Evolutionary conservation across 371 early-diverging fungal species (phyloP).

Genomic region (Dichotomocladium elegans): DNA sequence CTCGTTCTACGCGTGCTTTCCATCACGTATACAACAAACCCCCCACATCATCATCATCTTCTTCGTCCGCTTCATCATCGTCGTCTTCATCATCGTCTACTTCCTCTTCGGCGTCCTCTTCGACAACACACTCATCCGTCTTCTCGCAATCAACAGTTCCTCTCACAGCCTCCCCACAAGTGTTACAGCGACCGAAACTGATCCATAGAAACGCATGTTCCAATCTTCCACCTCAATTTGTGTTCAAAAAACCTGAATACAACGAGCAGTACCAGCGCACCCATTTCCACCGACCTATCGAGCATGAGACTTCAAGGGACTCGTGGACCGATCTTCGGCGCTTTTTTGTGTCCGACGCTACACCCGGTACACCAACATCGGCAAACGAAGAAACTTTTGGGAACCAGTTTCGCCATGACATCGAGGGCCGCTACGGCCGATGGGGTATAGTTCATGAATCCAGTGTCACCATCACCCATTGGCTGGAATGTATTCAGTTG

Average conservation of each 20-base stretch:
- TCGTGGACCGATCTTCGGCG: constrained; percentile 22
- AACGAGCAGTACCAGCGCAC: constrained; percentile 34
- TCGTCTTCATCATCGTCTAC: constrained; percentile 4
- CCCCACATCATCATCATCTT: constrained; percentile 18
- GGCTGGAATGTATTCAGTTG: background rate
- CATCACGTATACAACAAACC: constrained; percentile 23
- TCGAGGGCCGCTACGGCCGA: constrained; percentile 24
- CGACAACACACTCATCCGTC: background rate
- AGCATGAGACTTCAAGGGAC: constrained; percentile 1
- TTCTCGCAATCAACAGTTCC: background rate
- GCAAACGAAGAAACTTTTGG: constrained; percentile 11
- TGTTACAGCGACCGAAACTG: constrained; percentile 9
- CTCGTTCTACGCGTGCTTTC: constrained; percentile 6
- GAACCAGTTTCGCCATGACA: constrained; percentile 25
- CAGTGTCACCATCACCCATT: background rate
- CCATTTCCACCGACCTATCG: constrained; percentile 24
- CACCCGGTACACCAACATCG: background rate
- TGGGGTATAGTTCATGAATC: constrained; percentile 18
- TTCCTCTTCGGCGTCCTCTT: background rate
- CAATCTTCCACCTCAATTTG: constrained; percentile 29
- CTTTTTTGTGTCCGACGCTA: constrained; percentile 11
- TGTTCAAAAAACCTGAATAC: constrained; percentile 37
- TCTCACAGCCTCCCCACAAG: background rate
- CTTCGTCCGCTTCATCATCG: constrained; percentile 12
- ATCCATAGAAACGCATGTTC: constrained; percentile 11